These are phyloP conservation scores for Calocybe cyanea DNA, from an alignment of 768 basidiomycete species.

Conservation along the genomic window DNA sequence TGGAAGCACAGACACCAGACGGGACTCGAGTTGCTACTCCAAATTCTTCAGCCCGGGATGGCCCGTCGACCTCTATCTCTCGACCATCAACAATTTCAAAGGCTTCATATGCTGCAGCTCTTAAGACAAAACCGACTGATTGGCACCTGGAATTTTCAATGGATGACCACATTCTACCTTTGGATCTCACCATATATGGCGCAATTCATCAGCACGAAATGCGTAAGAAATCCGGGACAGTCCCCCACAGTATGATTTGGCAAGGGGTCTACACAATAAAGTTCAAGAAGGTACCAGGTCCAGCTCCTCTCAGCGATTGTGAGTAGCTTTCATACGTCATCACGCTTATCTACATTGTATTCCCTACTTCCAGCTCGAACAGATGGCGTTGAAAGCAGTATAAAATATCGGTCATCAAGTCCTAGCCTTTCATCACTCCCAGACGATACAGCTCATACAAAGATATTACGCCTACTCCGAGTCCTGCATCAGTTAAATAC, in stretches of 20 bases:
- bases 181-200: constrained; percentile 93
- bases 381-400: constrained; percentile 38
- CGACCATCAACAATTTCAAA: constrained; percentile 31
- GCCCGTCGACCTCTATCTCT: constrained; percentile 24
- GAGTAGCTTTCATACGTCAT: constrained; percentile 21
- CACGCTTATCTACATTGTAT: not conserved
- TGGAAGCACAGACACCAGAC: constrained; percentile 95
- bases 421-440: constrained; percentile 77
- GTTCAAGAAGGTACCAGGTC: constrained; percentile 89
- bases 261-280: constrained; percentile 88
- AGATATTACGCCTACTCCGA: constrained; percentile 86
- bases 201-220: constrained; percentile 91
- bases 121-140: constrained; percentile 89
- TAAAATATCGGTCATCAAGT: constrained; percentile 57
- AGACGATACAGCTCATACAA: constrained; percentile 80
- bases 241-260: constrained; percentile 77
- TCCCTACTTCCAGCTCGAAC: constrained; percentile 27
- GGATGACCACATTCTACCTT: constrained; percentile 79
- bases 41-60: constrained; percentile 44
- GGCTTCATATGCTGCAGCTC: constrained; percentile 88
- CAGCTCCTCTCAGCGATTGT: constrained; percentile 64
- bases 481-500: constrained; percentile 83
- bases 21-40: constrained; percentile 94
- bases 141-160: constrained; percentile 98
- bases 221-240: constrained; percentile 63